These are phyloP conservation scores for Grosmannia clavigera DNA, from an alignment of 2,329 filamentous ascomycete genomes.

Conservation along the genomic window DNA sequence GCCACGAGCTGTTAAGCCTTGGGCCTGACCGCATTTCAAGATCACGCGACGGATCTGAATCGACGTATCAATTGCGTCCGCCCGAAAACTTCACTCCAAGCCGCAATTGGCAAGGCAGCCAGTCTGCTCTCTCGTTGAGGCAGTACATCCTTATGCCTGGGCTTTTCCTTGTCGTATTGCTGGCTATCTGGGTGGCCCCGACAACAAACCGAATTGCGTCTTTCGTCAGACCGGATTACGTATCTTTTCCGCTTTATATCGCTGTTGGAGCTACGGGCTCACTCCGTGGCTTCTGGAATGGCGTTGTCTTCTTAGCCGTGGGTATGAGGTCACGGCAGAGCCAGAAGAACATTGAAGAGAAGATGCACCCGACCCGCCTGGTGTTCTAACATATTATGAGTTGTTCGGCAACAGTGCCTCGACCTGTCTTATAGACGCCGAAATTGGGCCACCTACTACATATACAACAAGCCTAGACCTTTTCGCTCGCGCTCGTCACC, in stretches of 20 bases:
- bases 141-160: conserved; percentile 27
- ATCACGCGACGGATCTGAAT: background rate
- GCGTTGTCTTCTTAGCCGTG: conserved; percentile 23
- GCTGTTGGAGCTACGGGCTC: conserved; percentile 22
- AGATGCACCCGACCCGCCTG: no score
- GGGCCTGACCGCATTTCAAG: background rate
- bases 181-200: conserved; percentile 23
- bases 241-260: conserved; percentile 19
- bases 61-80: background rate
- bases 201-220: conserved; percentile 23
- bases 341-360: conserved; percentile 3
- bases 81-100: background rate
- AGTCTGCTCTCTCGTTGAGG: conserved; percentile 21
- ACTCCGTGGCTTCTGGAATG: conserved; percentile 25
- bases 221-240: conserved; percentile 17
- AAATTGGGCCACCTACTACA: no score
- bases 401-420: background rate
- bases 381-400: no score
- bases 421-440: no score
- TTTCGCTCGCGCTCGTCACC: background rate
- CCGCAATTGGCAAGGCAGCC: conserved; percentile 9
- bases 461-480: background rate
- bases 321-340: conserved; percentile 20
- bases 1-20: background rate
- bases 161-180: conserved; percentile 22